These are phyloP conservation scores for Lipomyces sp. DNA, from an alignment of 805 yeast genomes.

Conservation along the genomic window DNA sequence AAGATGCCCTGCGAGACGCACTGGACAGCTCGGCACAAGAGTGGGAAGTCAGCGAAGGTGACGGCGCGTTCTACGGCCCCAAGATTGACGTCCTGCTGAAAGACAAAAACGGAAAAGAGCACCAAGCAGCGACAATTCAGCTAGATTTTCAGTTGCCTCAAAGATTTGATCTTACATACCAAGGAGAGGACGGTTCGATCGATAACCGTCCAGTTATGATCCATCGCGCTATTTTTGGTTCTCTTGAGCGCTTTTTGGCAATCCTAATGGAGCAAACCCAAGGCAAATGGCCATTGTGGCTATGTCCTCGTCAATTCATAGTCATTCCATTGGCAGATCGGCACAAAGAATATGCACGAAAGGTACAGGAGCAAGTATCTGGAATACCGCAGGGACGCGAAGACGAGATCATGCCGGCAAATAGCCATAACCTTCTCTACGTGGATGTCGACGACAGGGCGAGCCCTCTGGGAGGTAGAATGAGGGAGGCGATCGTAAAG, in stretches of 20 bases:
- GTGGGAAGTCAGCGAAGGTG: slow-evolving; percentile 96
- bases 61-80: slow-evolving; percentile 96
- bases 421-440: slow-evolving; percentile 58
- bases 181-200: slow-evolving; percentile 49
- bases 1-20: slow-evolving; percentile 74
- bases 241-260: slow-evolving; percentile 89
- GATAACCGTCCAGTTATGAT: slow-evolving; percentile 81
- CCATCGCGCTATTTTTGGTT: slow-evolving; percentile 93
- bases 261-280: slow-evolving; percentile 81
- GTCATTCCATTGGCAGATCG: slow-evolving; percentile 72
- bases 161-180: slow-evolving; percentile 87
- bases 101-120: slow-evolving; percentile 94
- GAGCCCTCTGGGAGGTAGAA: slow-evolving; percentile 76
- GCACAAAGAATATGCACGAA: slow-evolving; percentile 52
- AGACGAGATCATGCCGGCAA: slow-evolving; percentile 51
- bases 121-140: slow-evolving; percentile 98
- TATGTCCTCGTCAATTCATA: slow-evolving; percentile 85
- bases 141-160: slow-evolving; percentile 96
- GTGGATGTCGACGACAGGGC: slow-evolving; percentile 73
- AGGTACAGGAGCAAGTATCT: slow-evolving; percentile 45
- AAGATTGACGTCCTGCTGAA: slow-evolving; percentile 95
- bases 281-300: slow-evolving; percentile 98
- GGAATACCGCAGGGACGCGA: slow-evolving; percentile 34
- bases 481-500: slow-evolving; percentile 69
- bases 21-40: slow-evolving; percentile 79